A percentile compares a stretch with the other conserved stretches of the same genome.
Evolutionary conservation across 148 eudicot genomes (phyloP).

Genomic region (Vaccinium macrocarpon): DNA sequence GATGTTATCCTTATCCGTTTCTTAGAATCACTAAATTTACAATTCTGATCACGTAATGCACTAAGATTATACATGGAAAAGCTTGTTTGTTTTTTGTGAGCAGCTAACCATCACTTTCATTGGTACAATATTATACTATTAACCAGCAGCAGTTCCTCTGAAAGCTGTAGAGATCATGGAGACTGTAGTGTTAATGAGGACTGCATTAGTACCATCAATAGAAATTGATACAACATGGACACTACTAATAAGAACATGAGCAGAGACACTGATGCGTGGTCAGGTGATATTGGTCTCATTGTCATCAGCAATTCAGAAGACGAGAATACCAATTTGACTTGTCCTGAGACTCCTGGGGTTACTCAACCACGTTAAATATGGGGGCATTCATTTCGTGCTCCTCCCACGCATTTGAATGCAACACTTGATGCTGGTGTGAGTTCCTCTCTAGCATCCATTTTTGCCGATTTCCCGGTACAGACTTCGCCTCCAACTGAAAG

Average conservation of each 20-base stretch:
- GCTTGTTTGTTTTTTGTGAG: no score
- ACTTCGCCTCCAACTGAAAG: constrained; percentile 69
- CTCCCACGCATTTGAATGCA: constrained; percentile 37
- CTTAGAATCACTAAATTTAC: no score
- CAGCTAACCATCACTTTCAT: no score
- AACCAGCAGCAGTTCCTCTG: no score
- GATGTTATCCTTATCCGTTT: no score
- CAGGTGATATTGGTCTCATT: constrained; percentile 51
- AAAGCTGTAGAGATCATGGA: constrained; percentile 56
- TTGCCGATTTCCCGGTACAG: constrained; percentile 67
- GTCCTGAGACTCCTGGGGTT: constrained; percentile 37
- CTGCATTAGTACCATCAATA: constrained; percentile 37
- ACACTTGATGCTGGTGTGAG: constrained; percentile 43
- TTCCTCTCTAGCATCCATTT: constrained; percentile 55
- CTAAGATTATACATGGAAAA: no score
- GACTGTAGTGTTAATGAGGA: constrained; percentile 54
- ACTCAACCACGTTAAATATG: constrained; percentile 13
- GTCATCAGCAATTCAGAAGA: constrained; percentile 91
- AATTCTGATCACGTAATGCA: no score
- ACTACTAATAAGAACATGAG: constrained; percentile 18
- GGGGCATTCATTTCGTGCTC: constrained; percentile 24
- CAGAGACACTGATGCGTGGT: constrained; percentile 29
- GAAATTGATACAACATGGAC: constrained; percentile 29
- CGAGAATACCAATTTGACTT: constrained; percentile 50
- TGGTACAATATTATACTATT: no score